Base-by-base conservation (phyloP, 2,329 filamentous ascomycete genomes). In the Arthrobotrys megalospora region DNA sequence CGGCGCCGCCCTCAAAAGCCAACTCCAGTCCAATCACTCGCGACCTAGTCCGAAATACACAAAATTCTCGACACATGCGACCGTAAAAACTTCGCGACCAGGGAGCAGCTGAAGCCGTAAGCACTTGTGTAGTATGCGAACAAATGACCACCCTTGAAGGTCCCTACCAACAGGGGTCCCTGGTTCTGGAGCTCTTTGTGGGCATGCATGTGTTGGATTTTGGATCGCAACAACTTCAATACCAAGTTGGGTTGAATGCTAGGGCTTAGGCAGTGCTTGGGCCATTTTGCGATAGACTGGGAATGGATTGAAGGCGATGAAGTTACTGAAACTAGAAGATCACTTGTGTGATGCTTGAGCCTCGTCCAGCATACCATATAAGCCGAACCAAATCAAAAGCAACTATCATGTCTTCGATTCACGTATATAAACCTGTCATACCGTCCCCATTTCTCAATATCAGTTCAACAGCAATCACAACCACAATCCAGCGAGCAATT, bases 201-300 rank as follows among this genome's bases (percentile, higher is more conserved):
- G 47, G 10, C 28, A 10, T 24, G 19, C 19, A 47, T 21, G 28
- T 58, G 52, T 58, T 58, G 52, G 34, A 58, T 36, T 58, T 58
- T 34, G 28, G 6, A 34, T 10, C 6, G 8, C 50, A 53, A 53
- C 50, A 53, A n/a, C 28, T 16, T 53, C 6, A 5, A 28, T 28
- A 28, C 24, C 24, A 28, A 28, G 24, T 28, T 28, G 5, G 5
- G 24, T 28, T 5, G 5, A 28, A 5, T 28, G 5, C 24, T 5
- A 28, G 24, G 24, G 24, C 24, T 28, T 28, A 28, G 24, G 24
- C 2, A 28, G 24, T 28, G 24, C 24, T 14, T 21, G 47, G 21
- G 11, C 24, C 2, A 6, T 24, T 24, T 11, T 3, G 47, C 4
- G 8, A 28, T 28, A 19, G 6, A 8, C 8, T 50, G 21, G 12